Percentiles rank a stretch among this genome's conserved stretches.
phyloP scores from a whole-genome alignment of 805 yeast species.

The Sugiyamaella qingdaonensis region DNA sequence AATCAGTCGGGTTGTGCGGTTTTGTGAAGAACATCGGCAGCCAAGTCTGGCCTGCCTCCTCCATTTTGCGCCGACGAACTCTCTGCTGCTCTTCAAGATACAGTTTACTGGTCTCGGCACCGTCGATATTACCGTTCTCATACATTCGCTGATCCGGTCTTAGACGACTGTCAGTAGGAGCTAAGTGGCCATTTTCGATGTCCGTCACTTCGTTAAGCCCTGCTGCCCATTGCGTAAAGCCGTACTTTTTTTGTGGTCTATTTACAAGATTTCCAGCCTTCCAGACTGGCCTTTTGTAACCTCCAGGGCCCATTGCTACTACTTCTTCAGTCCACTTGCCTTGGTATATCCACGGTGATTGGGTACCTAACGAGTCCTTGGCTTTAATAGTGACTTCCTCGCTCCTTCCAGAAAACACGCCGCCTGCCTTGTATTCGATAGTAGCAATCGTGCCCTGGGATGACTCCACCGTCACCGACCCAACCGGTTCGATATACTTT shows the following conservation, averaged over 20 bases:
- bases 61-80: conserved; percentile 57
- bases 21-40: conserved; percentile 61
- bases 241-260: conserved; percentile 62
- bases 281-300: conserved; percentile 51
- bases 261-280: conserved; percentile 59
- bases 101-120: conserved; percentile 68
- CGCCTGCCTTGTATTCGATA: conserved; percentile 72
- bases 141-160: conserved; percentile 81
- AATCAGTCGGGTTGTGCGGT: conserved; percentile 32
- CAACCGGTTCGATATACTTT: conserved; percentile 82
- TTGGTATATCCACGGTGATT: conserved; percentile 18
- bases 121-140: conserved; percentile 62
- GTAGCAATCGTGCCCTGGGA: conserved; percentile 66
- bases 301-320: conserved; percentile 39
- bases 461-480: conserved; percentile 60
- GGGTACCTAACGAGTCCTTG: conserved; percentile 32
- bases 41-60: conserved; percentile 43
- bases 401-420: conserved; percentile 81
- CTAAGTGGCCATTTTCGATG: conserved; percentile 58
- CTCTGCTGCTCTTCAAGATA: conserved; percentile 78
- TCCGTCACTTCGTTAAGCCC: conserved; percentile 73
- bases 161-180: conserved; percentile 85
- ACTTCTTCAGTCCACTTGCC: conserved; percentile 87
- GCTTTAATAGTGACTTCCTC: conserved; percentile 48
- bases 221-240: conserved; percentile 81